Base-by-base conservation (phyloP, 192 early-diverging fungal genomes). In the Coemansia sp. region DNA sequence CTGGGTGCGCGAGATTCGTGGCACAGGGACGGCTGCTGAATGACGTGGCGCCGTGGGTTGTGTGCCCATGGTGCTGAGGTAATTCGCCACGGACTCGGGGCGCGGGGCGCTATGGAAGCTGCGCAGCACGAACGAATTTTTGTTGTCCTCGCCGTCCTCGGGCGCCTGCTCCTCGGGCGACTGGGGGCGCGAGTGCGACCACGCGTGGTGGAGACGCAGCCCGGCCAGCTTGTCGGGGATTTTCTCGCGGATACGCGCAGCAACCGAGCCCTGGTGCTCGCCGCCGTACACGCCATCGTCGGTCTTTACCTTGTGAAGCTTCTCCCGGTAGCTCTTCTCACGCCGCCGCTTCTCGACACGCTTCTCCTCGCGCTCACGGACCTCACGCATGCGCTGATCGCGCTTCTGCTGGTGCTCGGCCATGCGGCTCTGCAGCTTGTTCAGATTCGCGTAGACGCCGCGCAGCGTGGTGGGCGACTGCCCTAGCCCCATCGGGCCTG, bases 381-480 rank as follows among this genome's bases (percentile, higher is more conserved):
- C n/a, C 38, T 64, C 60, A 26, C 50, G 55, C 56, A 58, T 49
- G 14, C 67, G 55, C 34, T 53, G 40, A 2, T 71, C 67, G 51
- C 67, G 67, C 51, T 47, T 56, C 37, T 64, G 22, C 23, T 63
- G 60, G 47, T 71, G 54, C 47, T 71, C 67, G 31, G 36, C 56
- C 67, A 71, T 71, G 51, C 67, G 67, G 35, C 51, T 54, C 38
- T 71, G 67, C 39, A 71, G 47, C 35, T 71, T 71, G 42, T 35
- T 59, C 18, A 71, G 56, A 42, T 71, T 71, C 14, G 67, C 44
- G 47, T 71, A 71, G 17, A 71, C 67, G 40, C 67, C 56, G 23
- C 60, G 67, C 42, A 71, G 18, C 4, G 60, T 51, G 13, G 67
- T 59, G 4, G 67, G 51, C 11, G 67, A 40, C 12, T 35, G 34